A percentile compares a stretch with the other conserved stretches of the same genome.
These are phyloP conservation scores for Taphrina flavorubra DNA, from an alignment of 1,139 yeast species.

Conservation along the genomic window DNA sequence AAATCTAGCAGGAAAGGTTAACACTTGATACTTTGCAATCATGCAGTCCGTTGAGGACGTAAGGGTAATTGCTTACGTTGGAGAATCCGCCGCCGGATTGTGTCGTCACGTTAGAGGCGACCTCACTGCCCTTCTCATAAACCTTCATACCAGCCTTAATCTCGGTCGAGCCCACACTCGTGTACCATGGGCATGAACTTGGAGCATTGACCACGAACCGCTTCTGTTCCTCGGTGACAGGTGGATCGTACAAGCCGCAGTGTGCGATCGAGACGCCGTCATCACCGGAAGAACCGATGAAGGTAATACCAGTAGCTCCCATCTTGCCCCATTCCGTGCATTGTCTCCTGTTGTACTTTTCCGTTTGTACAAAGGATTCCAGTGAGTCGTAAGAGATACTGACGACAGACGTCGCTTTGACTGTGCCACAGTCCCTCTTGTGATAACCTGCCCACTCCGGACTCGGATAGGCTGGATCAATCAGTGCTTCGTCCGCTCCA, in stretches of 20 bases:
- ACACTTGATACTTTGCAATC: too few species aligned
- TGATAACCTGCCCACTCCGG: constrained; percentile 3
- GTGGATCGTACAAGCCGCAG: constrained; percentile 13
- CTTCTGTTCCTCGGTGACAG: constrained; percentile 11
- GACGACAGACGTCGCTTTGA: constrained; percentile 8
- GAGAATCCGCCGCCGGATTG: constrained; percentile 37
- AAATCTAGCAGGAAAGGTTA: neutral
- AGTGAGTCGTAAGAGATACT: constrained; percentile 9
- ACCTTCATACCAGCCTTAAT: constrained; percentile 1
- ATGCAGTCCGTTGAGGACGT: too few species aligned
- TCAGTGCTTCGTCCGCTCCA: neutral
- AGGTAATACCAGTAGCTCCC: constrained; percentile 3
- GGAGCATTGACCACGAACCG: constrained; percentile 19
- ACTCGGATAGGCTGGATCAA: constrained; percentile 8
- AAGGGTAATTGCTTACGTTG: neutral
- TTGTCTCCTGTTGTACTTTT: constrained; percentile 5
- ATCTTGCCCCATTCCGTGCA: constrained; percentile 14
- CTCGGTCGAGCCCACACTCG: constrained; percentile 30
- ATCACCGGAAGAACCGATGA: constrained; percentile 8
- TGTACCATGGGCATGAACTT: constrained; percentile 25
- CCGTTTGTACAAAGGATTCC: constrained; percentile 2
- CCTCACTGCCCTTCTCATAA: neutral
- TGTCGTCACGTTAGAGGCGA: neutral
- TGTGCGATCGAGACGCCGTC: constrained; percentile 10
- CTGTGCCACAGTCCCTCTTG: constrained; percentile 16